Evolutionary conservation across 176 grass and related monocot genomes (phyloP).

Genomic region (Lolium multiflorum): DNA sequence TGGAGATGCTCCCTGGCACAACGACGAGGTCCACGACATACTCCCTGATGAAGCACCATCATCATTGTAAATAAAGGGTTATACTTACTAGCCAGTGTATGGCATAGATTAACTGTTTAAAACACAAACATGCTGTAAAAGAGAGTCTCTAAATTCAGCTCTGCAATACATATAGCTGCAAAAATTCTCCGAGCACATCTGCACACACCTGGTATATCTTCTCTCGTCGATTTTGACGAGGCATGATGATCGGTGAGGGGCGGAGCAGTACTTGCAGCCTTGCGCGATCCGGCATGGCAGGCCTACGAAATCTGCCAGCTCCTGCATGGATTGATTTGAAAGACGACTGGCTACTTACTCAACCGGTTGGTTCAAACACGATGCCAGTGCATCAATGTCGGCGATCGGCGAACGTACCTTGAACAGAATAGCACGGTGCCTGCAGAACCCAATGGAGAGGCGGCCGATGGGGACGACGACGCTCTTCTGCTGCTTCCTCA

Average conservation of each 20-base stretch:
- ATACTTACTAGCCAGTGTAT: not conserved
- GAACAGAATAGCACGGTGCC: conserved; percentile 92
- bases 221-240: conserved; percentile 74
- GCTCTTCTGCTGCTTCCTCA: conserved; percentile 64
- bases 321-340: conserved; percentile 46
- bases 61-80: not conserved
- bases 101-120: not conserved
- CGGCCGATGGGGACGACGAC: conserved; percentile 79
- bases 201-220: conserved; percentile 40
- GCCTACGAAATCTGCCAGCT: conserved; percentile 74
- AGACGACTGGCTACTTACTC: not conserved
- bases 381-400: not conserved
- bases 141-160: not conserved
- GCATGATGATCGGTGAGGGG: conserved; percentile 81
- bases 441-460: conserved; percentile 79
- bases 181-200: not conserved
- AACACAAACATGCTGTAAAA: not conserved
- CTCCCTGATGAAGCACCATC: conserved; percentile 60
- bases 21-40: conserved; percentile 84
- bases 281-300: conserved; percentile 89
- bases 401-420: conserved; percentile 61
- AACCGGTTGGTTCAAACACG: not conserved
- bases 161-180: not conserved
- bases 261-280: conserved; percentile 93
- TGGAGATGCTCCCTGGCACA: conserved; percentile 63